A percentile compares a stretch with the other conserved stretches of the same genome.
These are phyloP conservation scores for Eucalyptus caleyi DNA, from an alignment of 345 rosid genomes.

Conservation along the genomic window DNA sequence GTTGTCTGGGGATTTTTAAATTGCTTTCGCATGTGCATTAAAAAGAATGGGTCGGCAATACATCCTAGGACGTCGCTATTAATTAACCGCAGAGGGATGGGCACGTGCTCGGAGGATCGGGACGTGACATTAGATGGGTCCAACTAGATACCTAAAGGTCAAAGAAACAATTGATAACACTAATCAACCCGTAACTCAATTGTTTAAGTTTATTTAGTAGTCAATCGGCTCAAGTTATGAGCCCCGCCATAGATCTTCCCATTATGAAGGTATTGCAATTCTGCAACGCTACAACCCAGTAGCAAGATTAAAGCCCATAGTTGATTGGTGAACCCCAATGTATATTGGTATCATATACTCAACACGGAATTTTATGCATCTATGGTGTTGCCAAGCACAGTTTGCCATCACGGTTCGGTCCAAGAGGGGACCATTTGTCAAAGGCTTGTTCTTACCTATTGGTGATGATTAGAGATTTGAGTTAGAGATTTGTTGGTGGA, in stretches of 20 bases:
- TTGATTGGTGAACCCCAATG: neutral
- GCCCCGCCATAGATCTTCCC: neutral
- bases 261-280: neutral
- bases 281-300: neutral
- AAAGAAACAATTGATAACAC: neutral
- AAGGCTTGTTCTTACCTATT: neutral
- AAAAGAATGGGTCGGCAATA: too few species aligned
- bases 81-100: fast-evolving
- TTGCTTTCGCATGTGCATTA: too few species aligned
- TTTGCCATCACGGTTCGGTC: neutral
- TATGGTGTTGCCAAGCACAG: neutral
- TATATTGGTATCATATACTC: neutral
- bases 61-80: too few species aligned
- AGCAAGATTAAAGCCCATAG: neutral
- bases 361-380: neutral
- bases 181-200: neutral
- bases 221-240: neutral
- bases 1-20: too few species aligned
- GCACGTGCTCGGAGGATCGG: fast-evolving
- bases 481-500: neutral
- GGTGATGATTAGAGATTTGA: neutral
- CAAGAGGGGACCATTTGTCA: neutral
- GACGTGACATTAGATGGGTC: neutral
- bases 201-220: neutral
- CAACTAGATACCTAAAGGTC: neutral